Base-by-base conservation (phyloP, 139 green algal genomes). In the Limnomonas spitsbergensis region DNA sequence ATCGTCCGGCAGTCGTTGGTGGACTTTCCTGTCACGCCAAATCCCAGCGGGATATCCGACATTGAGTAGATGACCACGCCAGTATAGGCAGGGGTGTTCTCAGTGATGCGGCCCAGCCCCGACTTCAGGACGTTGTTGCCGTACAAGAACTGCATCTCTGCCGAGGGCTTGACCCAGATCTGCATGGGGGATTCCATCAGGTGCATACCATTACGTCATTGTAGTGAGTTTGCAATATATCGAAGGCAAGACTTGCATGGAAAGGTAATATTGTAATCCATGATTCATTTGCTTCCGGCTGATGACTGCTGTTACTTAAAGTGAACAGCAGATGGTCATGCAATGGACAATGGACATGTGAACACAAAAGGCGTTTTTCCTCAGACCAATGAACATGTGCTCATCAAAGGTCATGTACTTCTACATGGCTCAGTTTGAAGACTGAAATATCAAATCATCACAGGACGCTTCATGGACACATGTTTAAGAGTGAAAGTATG, bases 91-190 rank as follows among this genome's bases (percentile, higher is more conserved):
- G 96, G 92, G 7, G 94, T 99, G 88, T 89, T 93, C 76, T 99
- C 96, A 29, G 96, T 99, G 82, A 99, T 99, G 47, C 95, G 83
- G 2, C 92, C 96, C 70, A 99, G 83, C 14, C 96, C 96, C n/a
- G 85, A 92, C 83, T 99, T 99, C 32, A 99, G 77, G 7, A 99
- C 85, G 75, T 99, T 91, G 87, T 99, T 99, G 78, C 96, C 96
- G 75, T 99, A 99, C 78, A 99, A 89, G 77, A 97, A 99, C 69
- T 93, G 90, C 96, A 99, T 98, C 88, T 99, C 96, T 3, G 92
- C 83, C 3, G 93, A 94, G 0, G 96, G 94, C 87, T 99, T 99
- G 40, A 99, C 85, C 96, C 96, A 99, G 3, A 99, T 89, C 94
- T 98, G 89, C 56, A 31, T 14, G 1, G 2, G 4, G 14, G 3